Evolutionary conservation across 2,329 filamentous ascomycete genomes (phyloP), one percentile per base, ranked within the genome.

Genomic region (Seiridium unicorne): DNA sequence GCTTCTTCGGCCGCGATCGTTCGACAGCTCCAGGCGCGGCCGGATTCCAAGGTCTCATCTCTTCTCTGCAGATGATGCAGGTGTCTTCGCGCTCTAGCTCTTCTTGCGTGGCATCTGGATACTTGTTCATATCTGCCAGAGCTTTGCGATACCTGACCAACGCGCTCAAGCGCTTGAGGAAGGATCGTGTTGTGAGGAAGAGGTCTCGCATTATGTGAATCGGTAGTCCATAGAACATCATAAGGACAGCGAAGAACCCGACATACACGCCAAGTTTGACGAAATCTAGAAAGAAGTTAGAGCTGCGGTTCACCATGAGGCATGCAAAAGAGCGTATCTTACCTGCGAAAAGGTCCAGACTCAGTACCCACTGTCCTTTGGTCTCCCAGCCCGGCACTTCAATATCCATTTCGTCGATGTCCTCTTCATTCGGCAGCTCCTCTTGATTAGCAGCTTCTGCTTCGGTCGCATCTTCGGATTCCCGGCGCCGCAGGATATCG

Each of bases 161-260:
- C 65, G 96, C 93, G 63, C 88, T 84, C n/a, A 98, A 86, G 9
- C 94, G 85, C 77, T 95, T 96, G 63, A 92, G 83, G 73, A 99
- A 97, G 3, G 94, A 96, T 56, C 93, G 86, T 55, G 94, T 89
- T 0, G 95, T 98, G 77, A 99, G 87, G 76, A 97, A 96, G 31
- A 98, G 86, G 72, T 99, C 95, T 59, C 95, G 85, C 79, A 99
- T 90, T 60, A 99, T 98, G 71, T 99, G 95, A 63, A 99, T 96
- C 0, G 95, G 95, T 36, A 99, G 81, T 9, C 94, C 95, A 72
- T 97, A 97, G 80, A 98, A 98, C 34, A 88, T 89, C 69, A 97
- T 87, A 18, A 98, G 88, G 67, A 99, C 94, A 63, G 89, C 86
- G 77, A 99, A 99, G 81, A 99, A 99, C 6, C 89, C 86, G 40